Conservation (phyloP, 306 rosid species). For the Psophocarpus tetragonolobus region DNA sequence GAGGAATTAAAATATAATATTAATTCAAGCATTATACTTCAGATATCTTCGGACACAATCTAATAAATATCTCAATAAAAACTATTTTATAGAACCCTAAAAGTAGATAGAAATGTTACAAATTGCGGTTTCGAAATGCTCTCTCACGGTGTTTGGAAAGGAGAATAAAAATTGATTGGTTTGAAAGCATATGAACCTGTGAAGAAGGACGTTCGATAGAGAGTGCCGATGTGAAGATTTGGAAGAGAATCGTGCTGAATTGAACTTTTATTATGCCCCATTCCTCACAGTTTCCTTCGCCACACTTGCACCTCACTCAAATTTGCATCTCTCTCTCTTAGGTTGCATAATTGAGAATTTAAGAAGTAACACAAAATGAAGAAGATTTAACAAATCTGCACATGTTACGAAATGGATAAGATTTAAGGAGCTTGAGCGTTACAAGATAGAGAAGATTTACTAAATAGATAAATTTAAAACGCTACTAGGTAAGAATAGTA, state of each 20-base stretch:
- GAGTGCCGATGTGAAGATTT: conserved; percentile 65
- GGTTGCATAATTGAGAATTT: neutral
- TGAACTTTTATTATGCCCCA: conserved; percentile 84
- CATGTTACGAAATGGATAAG: too few relatives aligned
- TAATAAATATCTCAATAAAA: too few relatives aligned
- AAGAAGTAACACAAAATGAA: too few relatives aligned
- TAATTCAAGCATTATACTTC: neutral
- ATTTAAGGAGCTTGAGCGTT: too few relatives aligned
- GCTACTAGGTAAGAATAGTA: too few relatives aligned
- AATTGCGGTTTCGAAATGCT: neutral
- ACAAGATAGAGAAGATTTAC: too few relatives aligned
- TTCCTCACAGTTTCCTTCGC: conserved; percentile 62
- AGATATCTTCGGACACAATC: neutral
- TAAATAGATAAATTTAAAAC: too few relatives aligned
- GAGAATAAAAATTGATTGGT: neutral
- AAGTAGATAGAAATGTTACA: neutral
- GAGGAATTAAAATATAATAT: neutral
- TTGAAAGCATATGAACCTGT: conserved; percentile 40
- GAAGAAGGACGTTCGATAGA: conserved; percentile 83
- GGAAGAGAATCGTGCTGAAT: conserved; percentile 60
- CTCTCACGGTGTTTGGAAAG: neutral
- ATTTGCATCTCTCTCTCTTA: conserved; percentile 55
- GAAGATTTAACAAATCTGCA: too few relatives aligned
- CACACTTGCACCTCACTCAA: conserved; percentile 63
- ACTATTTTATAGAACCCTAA: neutral